Percentiles rank a stretch among this genome's conserved stretches.
Evolutionary conservation across 805 yeast genomes (phyloP).

Genomic region (Lipomyces sp.): DNA sequence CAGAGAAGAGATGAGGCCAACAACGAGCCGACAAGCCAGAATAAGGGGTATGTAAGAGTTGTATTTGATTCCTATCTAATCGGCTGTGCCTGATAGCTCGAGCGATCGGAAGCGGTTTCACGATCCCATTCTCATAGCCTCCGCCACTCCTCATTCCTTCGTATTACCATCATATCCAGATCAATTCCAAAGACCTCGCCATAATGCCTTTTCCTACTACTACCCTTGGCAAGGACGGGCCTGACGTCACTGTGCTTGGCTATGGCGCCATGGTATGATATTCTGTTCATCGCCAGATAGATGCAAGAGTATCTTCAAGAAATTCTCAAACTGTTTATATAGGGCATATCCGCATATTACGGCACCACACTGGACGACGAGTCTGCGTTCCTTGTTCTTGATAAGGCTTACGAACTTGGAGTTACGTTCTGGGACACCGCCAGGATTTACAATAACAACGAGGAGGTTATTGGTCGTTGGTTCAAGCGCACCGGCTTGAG

Average conservation of each 20-base stretch:
- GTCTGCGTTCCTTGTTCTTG: slow-evolving; percentile 50
- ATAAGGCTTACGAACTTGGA: slow-evolving; percentile 48
- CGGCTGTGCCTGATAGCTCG: too few relatives aligned
- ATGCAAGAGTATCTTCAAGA: too few relatives aligned
- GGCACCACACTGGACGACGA: slow-evolving; percentile 34
- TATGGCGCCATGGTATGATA: slow-evolving; percentile 22
- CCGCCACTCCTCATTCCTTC: too few relatives aligned
- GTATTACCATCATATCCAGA: too few relatives aligned
- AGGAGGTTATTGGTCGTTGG: slow-evolving; percentile 53
- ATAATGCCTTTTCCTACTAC: slow-evolving; percentile 14
- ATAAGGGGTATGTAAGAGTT: too few relatives aligned
- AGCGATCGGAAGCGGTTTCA: too few relatives aligned
- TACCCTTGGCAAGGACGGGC: slow-evolving; percentile 21
- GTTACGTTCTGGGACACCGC: slow-evolving; percentile 60
- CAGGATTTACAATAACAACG: slow-evolving; percentile 63
- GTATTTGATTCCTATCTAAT: too few relatives aligned
- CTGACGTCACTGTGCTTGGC: slow-evolving; percentile 19
- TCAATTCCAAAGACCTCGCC: too few relatives aligned
- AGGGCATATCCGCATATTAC: slow-evolving; percentile 29
- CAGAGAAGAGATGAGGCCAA: too few relatives aligned
- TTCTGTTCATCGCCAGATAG: background rate
- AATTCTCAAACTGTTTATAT: too few relatives aligned
- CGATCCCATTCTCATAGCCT: too few relatives aligned
- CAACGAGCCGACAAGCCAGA: too few relatives aligned
- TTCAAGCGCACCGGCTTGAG: slow-evolving; percentile 34